Evolutionary conservation across 169 alveolate species (phyloP).

Genomic region (Toxoplasma gondii): DNA sequence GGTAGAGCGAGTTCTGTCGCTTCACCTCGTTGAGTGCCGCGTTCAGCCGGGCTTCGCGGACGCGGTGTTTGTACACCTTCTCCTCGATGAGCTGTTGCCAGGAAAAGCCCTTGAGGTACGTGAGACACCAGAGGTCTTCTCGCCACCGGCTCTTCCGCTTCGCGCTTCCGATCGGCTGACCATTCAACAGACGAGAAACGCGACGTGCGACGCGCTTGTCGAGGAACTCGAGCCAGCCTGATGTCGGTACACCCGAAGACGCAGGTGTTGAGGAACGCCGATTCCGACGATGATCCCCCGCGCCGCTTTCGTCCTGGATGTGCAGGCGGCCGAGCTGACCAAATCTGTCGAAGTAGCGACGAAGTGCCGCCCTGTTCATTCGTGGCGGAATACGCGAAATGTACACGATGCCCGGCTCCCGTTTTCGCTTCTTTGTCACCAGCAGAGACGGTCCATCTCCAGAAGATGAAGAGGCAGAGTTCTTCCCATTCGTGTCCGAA

Average conservation of each 20-base stretch:
- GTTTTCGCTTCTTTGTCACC: not conserved
- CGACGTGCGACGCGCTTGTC: constrained; percentile 83
- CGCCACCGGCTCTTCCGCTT: constrained; percentile 82
- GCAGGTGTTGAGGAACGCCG: constrained; percentile 69
- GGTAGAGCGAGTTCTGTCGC: constrained; percentile 78
- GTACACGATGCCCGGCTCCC: not conserved
- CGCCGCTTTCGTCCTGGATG: not conserved
- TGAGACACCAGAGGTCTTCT: constrained; percentile 88
- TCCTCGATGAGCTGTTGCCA: constrained; percentile 88
- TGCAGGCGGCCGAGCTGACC: not conserved
- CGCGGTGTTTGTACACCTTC: constrained; percentile 78
- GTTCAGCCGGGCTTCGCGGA: constrained; percentile 79
- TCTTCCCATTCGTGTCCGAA: not conserved
- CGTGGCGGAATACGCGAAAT: not conserved
- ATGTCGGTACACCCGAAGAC: constrained; percentile 71
- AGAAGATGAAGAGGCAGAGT: not conserved
- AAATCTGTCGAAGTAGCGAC: not conserved
- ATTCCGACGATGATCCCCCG: not conserved
- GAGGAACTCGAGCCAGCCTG: constrained; percentile 90
- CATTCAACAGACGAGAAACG: constrained; percentile 83
- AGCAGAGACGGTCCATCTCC: not conserved
- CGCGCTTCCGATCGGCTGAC: constrained; percentile 85
- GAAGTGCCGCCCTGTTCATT: not conserved
- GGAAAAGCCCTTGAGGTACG: constrained; percentile 83
- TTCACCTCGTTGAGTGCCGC: constrained; percentile 75